Evolutionary conservation across 169 alveolate species (phyloP).

Genomic region (Plasmodium gaboni): DNA sequence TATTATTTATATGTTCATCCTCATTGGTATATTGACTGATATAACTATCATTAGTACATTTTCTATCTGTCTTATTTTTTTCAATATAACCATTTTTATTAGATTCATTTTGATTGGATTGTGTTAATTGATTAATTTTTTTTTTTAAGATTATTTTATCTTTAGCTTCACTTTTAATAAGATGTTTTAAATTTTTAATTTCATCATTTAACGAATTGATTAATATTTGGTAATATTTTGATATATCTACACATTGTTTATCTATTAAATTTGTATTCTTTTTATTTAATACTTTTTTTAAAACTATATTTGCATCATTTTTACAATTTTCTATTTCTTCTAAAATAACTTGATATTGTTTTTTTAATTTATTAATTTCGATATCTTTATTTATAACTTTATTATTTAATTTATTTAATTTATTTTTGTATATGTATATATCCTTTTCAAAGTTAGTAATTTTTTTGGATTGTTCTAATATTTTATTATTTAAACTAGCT

Average conservation of each 20-base stretch:
- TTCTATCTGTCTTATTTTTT: neutral
- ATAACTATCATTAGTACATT: neutral
- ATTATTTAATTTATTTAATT: constrained; percentile 26
- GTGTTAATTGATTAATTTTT: constrained; percentile 11
- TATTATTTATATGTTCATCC: neutral
- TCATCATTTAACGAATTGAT: constrained; percentile 41
- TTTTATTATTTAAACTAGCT: constrained; percentile 33
- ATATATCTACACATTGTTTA: constrained; percentile 46
- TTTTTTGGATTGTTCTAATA: constrained; percentile 42
- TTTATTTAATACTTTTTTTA: constrained; percentile 55
- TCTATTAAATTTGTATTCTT: constrained; percentile 42
- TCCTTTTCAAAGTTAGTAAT: constrained; percentile 53
- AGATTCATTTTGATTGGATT: neutral
- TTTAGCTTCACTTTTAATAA: constrained; percentile 48
- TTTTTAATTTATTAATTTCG: constrained; percentile 56
- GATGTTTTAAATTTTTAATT: constrained; percentile 41
- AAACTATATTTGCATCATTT: constrained; percentile 36
- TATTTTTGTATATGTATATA: constrained; percentile 61
- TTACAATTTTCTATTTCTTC: constrained; percentile 71
- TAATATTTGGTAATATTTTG: constrained; percentile 62
- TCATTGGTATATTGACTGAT: neutral
- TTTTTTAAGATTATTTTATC: constrained; percentile 46
- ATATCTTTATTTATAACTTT: constrained; percentile 43
- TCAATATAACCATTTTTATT: neutral
- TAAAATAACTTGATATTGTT: constrained; percentile 20